Evolutionary conservation across 768 basidiomycete genomes (phyloP).

Genomic region (Lactarius evosmus): DNA sequence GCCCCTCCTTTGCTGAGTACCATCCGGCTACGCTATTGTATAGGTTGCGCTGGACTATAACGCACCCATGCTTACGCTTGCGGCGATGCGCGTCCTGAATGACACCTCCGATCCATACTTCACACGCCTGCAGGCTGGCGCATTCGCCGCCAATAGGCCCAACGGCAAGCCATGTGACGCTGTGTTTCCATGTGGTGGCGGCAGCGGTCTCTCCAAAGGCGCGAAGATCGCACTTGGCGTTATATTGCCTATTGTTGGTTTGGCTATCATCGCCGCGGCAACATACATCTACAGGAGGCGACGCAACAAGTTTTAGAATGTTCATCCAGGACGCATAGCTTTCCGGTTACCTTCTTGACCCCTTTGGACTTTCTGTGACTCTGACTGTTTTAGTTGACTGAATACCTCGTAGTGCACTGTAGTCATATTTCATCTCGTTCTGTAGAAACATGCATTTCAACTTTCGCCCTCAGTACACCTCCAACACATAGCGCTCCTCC

Average conservation of each 20-base stretch:
- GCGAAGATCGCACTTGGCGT: conserved; percentile 71
- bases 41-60: conserved; percentile 86
- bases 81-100: conserved; percentile 71
- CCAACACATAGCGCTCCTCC: conserved; percentile 95
- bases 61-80: conserved; percentile 83
- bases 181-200: conserved; percentile 54
- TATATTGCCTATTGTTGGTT: conserved; percentile 58
- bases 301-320: conserved; percentile 8
- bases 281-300: conserved; percentile 25
- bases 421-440: background rate
- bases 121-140: conserved; percentile 64
- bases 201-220: conserved; percentile 55
- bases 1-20: background rate
- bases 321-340: background rate
- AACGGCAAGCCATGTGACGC: conserved; percentile 75
- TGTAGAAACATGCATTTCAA: background rate
- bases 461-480: conserved; percentile 48
- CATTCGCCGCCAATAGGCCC: conserved; percentile 59
- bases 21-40: conserved; percentile 1
- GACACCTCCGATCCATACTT: conserved; percentile 73
- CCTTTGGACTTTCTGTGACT: background rate
- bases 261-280: conserved; percentile 48
- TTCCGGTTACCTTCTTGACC: background rate
- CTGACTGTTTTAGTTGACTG: background rate
- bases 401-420: background rate